A percentile compares a stretch with the other conserved stretches of the same genome.
Conservation (phyloP, 2,329 filamentous ascomycete species). For the Rutstroemia sp. region DNA sequence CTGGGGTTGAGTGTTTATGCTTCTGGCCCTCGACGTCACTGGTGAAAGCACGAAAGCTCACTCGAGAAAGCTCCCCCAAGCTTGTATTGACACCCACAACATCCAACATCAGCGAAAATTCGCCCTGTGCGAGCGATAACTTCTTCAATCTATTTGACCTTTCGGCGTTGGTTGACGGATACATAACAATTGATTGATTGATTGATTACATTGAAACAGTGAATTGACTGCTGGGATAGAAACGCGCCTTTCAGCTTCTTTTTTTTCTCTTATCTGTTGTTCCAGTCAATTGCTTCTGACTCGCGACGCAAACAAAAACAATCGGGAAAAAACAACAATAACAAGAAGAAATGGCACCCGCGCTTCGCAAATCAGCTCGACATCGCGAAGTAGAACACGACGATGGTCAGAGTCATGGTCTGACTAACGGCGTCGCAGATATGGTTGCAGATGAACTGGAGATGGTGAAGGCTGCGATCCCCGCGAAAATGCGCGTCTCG, state of each 20-base stretch:
- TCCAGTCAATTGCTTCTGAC: not conserved
- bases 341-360: not conserved
- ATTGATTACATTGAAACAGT: too few species aligned
- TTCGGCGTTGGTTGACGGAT: too few species aligned
- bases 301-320: not conserved
- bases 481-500: conserved; percentile 3
- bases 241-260: too few species aligned
- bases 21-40: not conserved
- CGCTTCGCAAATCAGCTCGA: not conserved
- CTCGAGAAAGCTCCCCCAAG: too few species aligned
- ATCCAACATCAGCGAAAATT: too few species aligned
- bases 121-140: too few species aligned
- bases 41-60: not conserved
- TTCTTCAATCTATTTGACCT: too few species aligned
- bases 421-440: not conserved
- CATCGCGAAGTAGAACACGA: not conserved
- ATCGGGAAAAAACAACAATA: not conserved
- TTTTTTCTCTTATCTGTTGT: not conserved
- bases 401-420: not conserved
- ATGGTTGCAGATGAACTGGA: not conserved
- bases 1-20: not conserved
- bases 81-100: too few species aligned
- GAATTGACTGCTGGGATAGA: too few species aligned
- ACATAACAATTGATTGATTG: too few species aligned
- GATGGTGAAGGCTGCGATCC: not conserved